Evolutionary conservation across 2,329 filamentous ascomycete species (phyloP).

Genomic region (Myriosclerotinia duriaeana): DNA sequence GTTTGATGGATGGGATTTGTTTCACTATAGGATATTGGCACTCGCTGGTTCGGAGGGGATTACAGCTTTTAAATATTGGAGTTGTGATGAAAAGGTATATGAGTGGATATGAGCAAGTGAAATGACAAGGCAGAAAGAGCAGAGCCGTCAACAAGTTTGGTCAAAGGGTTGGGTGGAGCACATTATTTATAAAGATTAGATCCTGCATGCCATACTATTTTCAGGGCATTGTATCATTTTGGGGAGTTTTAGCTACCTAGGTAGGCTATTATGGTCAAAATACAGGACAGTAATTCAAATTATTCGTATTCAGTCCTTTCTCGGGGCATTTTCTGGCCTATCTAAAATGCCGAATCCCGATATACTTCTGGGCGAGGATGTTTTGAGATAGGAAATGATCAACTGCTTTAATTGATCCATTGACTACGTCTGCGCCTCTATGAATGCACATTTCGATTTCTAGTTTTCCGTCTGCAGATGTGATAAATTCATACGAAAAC

Average conservation of each 20-base stretch:
- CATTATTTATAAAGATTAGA: neutral
- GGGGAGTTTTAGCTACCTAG: neutral
- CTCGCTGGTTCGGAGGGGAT: neutral
- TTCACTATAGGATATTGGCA: too few species aligned
- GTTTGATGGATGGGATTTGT: neutral
- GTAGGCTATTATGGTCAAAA: neutral
- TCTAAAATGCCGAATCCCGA: too few species aligned
- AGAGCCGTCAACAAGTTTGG: neutral
- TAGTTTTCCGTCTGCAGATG: too few species aligned
- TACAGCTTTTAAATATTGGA: neutral
- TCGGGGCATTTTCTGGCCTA: too few species aligned
- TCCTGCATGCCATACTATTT: neutral
- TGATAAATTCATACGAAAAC: too few species aligned
- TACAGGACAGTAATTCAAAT: neutral
- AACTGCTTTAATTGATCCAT: too few species aligned
- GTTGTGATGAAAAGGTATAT: neutral
- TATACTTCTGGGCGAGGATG: too few species aligned
- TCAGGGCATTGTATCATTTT: neutral
- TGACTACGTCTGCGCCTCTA: too few species aligned
- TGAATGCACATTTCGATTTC: too few species aligned
- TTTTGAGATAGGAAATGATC: too few species aligned
- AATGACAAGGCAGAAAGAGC: neutral
- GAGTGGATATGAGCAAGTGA: neutral
- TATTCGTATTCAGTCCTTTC: too few species aligned
- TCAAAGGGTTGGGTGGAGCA: neutral